Base-by-base conservation (phyloP, 1,284 basidiomycete species). In the Pseudozyma flocculosa region DNA sequence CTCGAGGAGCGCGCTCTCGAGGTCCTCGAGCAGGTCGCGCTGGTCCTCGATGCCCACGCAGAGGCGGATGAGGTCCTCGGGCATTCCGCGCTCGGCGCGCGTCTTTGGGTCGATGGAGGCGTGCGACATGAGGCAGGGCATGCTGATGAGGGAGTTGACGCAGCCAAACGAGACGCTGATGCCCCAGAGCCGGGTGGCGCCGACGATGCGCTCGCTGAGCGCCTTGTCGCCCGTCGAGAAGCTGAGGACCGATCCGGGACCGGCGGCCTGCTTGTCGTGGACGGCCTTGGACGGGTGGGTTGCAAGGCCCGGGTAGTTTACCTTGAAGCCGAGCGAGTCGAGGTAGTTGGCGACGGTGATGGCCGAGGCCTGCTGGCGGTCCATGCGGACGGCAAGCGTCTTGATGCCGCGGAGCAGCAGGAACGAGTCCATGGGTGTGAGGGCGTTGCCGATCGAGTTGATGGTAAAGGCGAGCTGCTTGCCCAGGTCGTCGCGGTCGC, bases 81-180 rank as follows among this genome's bases (percentile, higher is more conserved):
- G 95, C 26, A 99, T 84, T 43, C 93, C 92, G 55, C 95, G 89
- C 48, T 87, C 92, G 24, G 91, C 92, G 34, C 95, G 88, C 21
- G 87, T 87, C 32, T 90, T 89, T 29, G 94, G 86, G 74, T 96
- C 92, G 70, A 99, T 99, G 37, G 93, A 97, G 24, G 95, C 93
- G 80, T 99, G 95, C 23, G 92, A 95, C 95, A 99, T 98, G 69
- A 93, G 87, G 79, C 95, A 98, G 40, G 95, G 95, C 95, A 99
- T 98, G 70, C 90, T 93, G 80, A 98, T 98, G 77, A 99, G 81
- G 75, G 89, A 92, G 82, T 99, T 98, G 69, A 99, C 93, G 68
- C 91, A 93, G 29, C 95, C 95, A 78, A 99, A 98, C 72, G 90
- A 92, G 70, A 98, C 95, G 62, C 88, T 92, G 75, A 99, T 96